Conservation (phyloP, 495 filamentous ascomycete species). For the Parathielavia appendiculata region DNA sequence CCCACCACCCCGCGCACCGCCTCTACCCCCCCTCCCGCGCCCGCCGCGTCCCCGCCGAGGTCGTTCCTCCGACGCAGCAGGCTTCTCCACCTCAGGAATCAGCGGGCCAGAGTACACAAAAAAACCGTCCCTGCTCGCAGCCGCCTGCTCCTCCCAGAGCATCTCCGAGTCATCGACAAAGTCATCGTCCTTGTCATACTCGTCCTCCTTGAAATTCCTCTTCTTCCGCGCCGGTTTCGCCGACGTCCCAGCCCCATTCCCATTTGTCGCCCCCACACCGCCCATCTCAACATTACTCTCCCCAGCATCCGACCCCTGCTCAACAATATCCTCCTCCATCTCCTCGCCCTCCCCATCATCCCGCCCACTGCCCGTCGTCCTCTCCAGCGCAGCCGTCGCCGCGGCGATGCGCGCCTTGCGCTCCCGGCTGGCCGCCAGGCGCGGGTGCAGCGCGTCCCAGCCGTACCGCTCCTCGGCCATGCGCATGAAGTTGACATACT, state of each 20-base stretch:
- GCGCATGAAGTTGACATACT: slow-evolving; percentile 91
- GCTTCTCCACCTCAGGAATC: slow-evolving; percentile 81
- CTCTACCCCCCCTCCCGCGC: slow-evolving; percentile 53
- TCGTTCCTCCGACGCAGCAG: slow-evolving; percentile 66
- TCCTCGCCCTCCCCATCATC: slow-evolving; percentile 60
- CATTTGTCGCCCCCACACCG: slow-evolving; percentile 28
- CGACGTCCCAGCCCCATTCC: slow-evolving; percentile 45
- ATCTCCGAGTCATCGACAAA: slow-evolving; percentile 97
- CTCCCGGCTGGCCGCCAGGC: slow-evolving; percentile 75
- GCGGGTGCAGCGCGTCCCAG: slow-evolving; percentile 87
- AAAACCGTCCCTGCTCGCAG: slow-evolving; percentile 86
- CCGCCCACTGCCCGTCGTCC: slow-evolving; percentile 58
- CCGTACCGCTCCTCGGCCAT: slow-evolving; percentile 91
- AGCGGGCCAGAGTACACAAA: slow-evolving; percentile 84
- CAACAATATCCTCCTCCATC: slow-evolving; percentile 58
- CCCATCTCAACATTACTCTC: slow-evolving; percentile 68
- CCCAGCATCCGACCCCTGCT: slow-evolving; percentile 53
- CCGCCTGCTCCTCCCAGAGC: slow-evolving; percentile 92
- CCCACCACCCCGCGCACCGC: slow-evolving; percentile 44
- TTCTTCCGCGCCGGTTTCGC: slow-evolving; percentile 63
- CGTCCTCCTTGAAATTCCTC: slow-evolving; percentile 84
- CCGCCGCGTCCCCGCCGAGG: slow-evolving; percentile 71
- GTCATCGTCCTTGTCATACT: slow-evolving; percentile 93
- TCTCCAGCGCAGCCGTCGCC: slow-evolving; percentile 74
- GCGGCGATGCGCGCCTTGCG: slow-evolving; percentile 77